phyloP scores from a whole-genome alignment of 148 eudicot species.

The Pouteria glomerata region DNA sequence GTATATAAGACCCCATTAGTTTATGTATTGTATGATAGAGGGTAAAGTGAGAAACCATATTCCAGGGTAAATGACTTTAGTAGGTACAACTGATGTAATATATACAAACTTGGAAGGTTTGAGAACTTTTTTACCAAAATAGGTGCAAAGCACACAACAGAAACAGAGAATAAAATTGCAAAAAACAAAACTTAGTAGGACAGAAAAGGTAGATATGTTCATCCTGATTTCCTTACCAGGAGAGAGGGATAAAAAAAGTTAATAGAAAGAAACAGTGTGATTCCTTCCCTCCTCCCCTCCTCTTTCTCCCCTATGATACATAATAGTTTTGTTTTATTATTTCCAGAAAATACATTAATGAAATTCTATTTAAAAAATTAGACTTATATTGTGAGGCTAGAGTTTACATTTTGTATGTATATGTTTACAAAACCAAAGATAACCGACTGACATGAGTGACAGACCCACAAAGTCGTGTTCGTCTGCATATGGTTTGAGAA shows the following conservation, averaged over 20 bases:
- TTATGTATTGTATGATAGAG: too few species aligned
- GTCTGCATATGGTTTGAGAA: constrained; percentile 12
- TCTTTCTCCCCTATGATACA: neutral
- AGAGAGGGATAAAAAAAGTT: constrained; percentile 27
- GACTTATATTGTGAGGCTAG: neutral
- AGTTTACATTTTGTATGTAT: neutral
- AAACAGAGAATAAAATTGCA: too few species aligned
- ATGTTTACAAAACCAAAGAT: neutral
- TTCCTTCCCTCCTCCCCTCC: constrained; percentile 34
- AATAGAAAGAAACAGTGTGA: constrained; percentile 31
- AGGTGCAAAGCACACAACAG: neutral
- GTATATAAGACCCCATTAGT: too few species aligned
- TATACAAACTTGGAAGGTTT: too few species aligned
- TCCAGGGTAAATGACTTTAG: too few species aligned
- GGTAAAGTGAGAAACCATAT: too few species aligned
- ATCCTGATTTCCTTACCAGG: constrained; percentile 31
- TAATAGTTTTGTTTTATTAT: neutral
- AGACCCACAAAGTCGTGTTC: constrained; percentile 25
- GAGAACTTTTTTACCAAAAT: too few species aligned
- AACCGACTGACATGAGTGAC: constrained; percentile 27
- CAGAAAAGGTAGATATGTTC: constrained; percentile 2
- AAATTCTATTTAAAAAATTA: constrained; percentile 15
- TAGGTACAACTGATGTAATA: too few species aligned
- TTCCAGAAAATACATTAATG: constrained; percentile 1
- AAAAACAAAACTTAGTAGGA: neutral